A percentile compares a stretch with the other conserved stretches of the same genome.
Conservation (phyloP, 352 stramenopile genomes). For the Aphanomyces stellatus region DNA sequence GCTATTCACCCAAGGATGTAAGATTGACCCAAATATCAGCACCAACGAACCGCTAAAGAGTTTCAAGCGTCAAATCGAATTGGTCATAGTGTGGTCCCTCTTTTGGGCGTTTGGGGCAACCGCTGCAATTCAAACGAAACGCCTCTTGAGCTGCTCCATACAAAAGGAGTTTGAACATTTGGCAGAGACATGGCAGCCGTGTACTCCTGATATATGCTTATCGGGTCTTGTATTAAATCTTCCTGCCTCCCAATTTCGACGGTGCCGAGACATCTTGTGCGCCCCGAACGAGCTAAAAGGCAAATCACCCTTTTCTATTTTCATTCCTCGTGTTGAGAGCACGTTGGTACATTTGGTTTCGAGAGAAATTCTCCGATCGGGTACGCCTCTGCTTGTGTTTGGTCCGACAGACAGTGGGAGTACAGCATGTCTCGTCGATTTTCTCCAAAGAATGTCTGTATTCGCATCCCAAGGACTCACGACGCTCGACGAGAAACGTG, state of each 20-base stretch:
- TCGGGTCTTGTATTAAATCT: not conserved
- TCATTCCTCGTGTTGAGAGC: conserved; percentile 35
- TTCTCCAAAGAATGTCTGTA: conserved; percentile 4
- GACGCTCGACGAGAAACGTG: not conserved
- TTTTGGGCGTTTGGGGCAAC: not conserved
- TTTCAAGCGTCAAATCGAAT: not conserved
- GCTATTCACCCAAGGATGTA: not conserved
- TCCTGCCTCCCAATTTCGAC: not conserved
- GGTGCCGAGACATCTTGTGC: not conserved
- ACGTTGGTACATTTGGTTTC: conserved; percentile 34
- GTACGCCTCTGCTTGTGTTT: conserved; percentile 30
- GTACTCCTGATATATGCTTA: conserved; percentile 26
- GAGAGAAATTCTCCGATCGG: conserved; percentile 33
- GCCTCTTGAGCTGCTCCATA: conserved; percentile 2
- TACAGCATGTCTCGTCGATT: conserved; percentile 22
- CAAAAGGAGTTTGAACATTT: conserved; percentile 9
- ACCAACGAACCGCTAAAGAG: not conserved
- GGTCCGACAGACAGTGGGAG: conserved; percentile 24
- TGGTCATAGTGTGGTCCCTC: not conserved
- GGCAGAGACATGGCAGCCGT: conserved; percentile 23
- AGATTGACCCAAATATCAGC: not conserved
- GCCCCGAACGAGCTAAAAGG: conserved; percentile 2
- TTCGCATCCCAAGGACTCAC: not conserved
- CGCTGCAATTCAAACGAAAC: not conserved
- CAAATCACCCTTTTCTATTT: conserved; percentile 25